Conservation (phyloP, 345 rosid species). For the Camelina sativa region DNA sequence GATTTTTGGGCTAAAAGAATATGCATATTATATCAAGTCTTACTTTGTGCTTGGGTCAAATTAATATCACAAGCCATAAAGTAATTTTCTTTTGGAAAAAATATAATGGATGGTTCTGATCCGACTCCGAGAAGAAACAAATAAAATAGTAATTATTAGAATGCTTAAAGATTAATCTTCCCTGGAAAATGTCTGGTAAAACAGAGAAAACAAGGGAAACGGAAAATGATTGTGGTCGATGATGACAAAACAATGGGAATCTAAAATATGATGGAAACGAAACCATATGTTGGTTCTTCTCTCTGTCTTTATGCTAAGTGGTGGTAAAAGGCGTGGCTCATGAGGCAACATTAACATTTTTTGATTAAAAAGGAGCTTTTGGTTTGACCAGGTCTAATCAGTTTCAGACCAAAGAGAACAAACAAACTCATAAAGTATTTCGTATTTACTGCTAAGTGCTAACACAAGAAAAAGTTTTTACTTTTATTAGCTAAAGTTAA, state of each 20-base stretch:
- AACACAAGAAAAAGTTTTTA: slow-evolving; percentile 1
- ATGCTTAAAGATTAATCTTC: too few species aligned
- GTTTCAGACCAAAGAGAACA: slow-evolving; percentile 32
- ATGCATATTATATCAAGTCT: background rate
- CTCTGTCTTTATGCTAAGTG: slow-evolving; percentile 37
- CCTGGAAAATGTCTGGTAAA: slow-evolving; percentile 10
- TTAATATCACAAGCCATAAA: too few species aligned
- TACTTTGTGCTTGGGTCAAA: too few species aligned
- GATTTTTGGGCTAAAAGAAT: background rate
- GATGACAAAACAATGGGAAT: slow-evolving; percentile 37
- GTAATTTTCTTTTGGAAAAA: too few species aligned
- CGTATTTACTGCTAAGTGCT: slow-evolving; percentile 12
- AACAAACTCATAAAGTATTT: slow-evolving; percentile 28
- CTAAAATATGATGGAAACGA: slow-evolving; percentile 33
- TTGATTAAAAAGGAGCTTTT: slow-evolving; percentile 40
- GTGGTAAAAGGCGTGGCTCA: slow-evolving; percentile 43
- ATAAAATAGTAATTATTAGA: too few species aligned
- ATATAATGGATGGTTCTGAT: too few species aligned
- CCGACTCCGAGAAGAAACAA: too few species aligned
- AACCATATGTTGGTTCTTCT: slow-evolving; percentile 6
- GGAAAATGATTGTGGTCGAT: slow-evolving; percentile 33
- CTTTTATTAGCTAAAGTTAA: slow-evolving; percentile 4
- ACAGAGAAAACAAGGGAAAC: slow-evolving; percentile 9
- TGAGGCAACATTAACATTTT: slow-evolving; percentile 29
- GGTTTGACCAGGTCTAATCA: slow-evolving; percentile 43